Evolutionary conservation across 129 eudicot species (phyloP), one percentile per base, ranked within the genome.

Genomic region (Gnaphalium uliginosum): DNA sequence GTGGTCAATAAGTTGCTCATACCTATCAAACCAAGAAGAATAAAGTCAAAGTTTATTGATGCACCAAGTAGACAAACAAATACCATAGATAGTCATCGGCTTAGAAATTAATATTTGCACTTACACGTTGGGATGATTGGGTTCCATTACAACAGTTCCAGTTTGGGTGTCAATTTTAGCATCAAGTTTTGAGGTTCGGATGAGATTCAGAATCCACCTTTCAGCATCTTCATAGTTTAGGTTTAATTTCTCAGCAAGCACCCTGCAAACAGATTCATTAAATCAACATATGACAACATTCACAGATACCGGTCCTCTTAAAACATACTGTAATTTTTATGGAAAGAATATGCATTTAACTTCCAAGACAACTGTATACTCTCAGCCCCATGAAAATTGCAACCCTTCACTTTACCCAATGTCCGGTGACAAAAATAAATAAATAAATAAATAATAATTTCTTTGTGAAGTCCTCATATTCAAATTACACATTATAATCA

Each of bases 1-100:
- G 86, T 95, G 99, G 80, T 91, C 99, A 61, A 95, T 91, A 48
- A 95, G 99, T 78, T 95, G 99, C 88, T 95, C 97, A 56, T 95
- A 91, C 85, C 99, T 95, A 86, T 15, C 9, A 66, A 33, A 56
- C 25, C 68, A 30, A 51, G 2, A 25, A 22, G 29, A 24, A 72
- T 61, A 35, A 71, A 62, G 21, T 25, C 26, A 60, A 17, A 68
- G 17, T 6, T 43, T 33, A 39, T 25, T n/a, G 30, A 9, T 25
- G n/a, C 35, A 35, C 8, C 56, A 5, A 73, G 13, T 39, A 59
- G 23, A 59, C 69, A 35, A 0, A 53, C n/a, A 56, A 62, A 25
- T 17, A 76, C 19, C 9, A 1, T 30, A 14, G 67, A 61, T 11
- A 25, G 6, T 26, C 8, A 29, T 29, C 8, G 19, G 2, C 0